These are phyloP conservation scores for Podospora australis DNA, from an alignment of 495 filamentous ascomycete species.

Conservation along the genomic window DNA sequence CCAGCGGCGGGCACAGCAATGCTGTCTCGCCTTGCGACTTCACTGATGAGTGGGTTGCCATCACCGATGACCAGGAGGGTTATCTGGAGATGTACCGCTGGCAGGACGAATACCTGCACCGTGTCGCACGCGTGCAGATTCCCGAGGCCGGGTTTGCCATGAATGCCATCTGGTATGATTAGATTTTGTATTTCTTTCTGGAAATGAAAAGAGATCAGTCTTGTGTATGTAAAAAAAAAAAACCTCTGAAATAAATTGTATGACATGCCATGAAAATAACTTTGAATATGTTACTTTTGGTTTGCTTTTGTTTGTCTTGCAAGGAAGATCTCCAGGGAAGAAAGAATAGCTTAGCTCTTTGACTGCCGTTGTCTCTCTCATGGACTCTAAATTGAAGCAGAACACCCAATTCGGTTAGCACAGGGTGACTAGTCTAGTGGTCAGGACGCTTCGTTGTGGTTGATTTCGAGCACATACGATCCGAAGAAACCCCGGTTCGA, in stretches of 20 bases:
- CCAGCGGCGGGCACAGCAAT: constrained; percentile 79
- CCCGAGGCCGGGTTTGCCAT: constrained; percentile 79
- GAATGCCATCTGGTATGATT: constrained; percentile 91
- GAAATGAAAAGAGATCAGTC: not conserved
- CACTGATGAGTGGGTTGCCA: constrained; percentile 76
- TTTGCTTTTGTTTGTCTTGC: too few species aligned
- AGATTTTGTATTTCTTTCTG: constrained; percentile 5
- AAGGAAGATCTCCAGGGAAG: too few species aligned
- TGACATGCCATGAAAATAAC: too few species aligned
- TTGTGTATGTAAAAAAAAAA: not conserved
- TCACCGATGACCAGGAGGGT: constrained; percentile 78
- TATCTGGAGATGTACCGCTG: constrained; percentile 83
- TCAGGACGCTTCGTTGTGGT: constrained; percentile 1
- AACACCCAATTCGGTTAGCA: not conserved
- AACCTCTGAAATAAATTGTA: too few species aligned
- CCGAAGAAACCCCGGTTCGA: constrained; percentile 23
- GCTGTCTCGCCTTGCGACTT: constrained; percentile 73
- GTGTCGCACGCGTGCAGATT: constrained; percentile 68
- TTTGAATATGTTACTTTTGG: too few species aligned
- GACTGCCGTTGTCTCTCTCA: too few species aligned
- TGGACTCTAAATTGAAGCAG: not conserved
- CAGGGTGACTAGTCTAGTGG: constrained; percentile 1
- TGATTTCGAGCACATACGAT: constrained; percentile 5
- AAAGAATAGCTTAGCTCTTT: too few species aligned
- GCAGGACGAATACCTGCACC: constrained; percentile 67